phyloP scores from a whole-genome alignment of 495 filamentous ascomycete species.

The Parachaetomium inaequale region DNA sequence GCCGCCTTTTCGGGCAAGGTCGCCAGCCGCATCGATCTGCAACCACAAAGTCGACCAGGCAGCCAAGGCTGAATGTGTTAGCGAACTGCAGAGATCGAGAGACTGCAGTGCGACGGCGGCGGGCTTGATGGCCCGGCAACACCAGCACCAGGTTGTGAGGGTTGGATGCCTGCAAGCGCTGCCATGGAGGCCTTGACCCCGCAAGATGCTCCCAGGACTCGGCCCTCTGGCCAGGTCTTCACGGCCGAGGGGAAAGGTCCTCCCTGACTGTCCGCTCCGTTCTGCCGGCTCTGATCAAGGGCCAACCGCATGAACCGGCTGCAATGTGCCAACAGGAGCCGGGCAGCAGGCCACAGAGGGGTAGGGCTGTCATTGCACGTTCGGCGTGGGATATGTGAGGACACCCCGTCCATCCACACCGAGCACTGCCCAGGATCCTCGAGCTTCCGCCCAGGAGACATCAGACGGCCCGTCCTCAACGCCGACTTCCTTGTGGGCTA shows the following conservation, averaged over 20 bases:
- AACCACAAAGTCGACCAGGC: slow-evolving; percentile 6
- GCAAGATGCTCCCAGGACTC: background rate
- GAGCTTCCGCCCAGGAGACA: background rate
- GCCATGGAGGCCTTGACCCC: background rate
- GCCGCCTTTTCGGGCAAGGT: background rate
- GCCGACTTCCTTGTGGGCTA: background rate
- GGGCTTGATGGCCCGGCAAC: background rate
- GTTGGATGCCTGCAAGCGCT: background rate
- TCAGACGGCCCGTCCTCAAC: background rate
- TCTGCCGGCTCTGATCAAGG: background rate
- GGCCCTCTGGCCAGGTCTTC: background rate
- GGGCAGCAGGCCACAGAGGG: background rate
- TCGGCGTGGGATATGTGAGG: background rate
- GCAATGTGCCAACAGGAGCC: background rate
- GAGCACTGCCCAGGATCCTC: background rate
- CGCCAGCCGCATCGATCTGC: background rate
- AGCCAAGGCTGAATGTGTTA: slow-evolving; percentile 6
- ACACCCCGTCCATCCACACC: too few relatives aligned
- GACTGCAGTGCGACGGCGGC: background rate
- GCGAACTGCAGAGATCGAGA: background rate
- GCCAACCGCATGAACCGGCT: background rate
- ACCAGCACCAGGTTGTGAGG: background rate
- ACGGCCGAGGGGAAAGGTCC: background rate
- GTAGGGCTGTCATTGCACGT: background rate
- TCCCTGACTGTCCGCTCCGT: too few relatives aligned